Evolutionary conservation across 441 rosid species (phyloP).

Genomic region (Gossypium armourianum): DNA sequence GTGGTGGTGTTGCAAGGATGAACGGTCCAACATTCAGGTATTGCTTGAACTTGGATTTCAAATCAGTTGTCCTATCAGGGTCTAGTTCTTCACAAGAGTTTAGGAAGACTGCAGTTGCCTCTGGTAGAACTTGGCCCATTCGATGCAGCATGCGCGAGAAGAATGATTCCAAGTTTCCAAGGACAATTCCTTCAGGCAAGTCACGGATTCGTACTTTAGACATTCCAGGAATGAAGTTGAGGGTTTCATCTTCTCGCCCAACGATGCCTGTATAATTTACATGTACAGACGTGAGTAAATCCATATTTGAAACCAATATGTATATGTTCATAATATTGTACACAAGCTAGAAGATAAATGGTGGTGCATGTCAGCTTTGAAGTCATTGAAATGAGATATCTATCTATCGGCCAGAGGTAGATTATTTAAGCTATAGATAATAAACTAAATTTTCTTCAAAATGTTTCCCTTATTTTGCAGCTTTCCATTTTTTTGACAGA

Average conservation of each 20-base stretch:
- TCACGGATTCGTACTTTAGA: constrained; percentile 36
- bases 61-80: constrained; percentile 25
- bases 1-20: constrained; percentile 16
- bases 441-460: background rate
- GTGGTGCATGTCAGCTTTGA: background rate
- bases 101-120: constrained; percentile 38
- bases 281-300: background rate
- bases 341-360: background rate
- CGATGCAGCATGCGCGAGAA: constrained; percentile 37
- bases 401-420: background rate
- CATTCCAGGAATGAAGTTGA: constrained; percentile 45
- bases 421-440: background rate
- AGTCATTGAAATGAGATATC: background rate
- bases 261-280: constrained; percentile 13
- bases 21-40: constrained; percentile 42
- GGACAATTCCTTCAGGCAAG: constrained; percentile 45
- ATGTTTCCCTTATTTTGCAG: too few relatives aligned
- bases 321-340: background rate
- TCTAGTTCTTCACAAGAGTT: constrained; percentile 54
- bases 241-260: constrained; percentile 27
- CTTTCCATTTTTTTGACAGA: background rate
- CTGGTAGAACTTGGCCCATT: constrained; percentile 38
- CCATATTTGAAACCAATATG: background rate
- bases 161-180: constrained; percentile 28
- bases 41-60: constrained; percentile 30